Evolutionary conservation across 1,284 basidiomycete genomes (phyloP), one percentile per base, ranked within the genome.

Genomic region (Crocinoboletus sp.): DNA sequence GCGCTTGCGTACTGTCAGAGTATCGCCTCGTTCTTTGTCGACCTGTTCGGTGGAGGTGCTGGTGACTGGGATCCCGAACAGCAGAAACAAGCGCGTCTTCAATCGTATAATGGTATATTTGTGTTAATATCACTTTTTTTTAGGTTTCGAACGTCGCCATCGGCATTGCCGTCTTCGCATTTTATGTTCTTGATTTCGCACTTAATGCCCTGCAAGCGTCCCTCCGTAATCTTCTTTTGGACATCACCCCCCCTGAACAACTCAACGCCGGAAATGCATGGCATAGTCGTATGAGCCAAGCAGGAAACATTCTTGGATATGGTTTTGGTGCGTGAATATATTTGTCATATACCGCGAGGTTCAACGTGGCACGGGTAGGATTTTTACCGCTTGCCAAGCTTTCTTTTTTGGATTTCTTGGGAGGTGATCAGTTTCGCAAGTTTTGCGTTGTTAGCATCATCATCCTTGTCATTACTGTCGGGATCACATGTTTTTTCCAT

Each of bases 261-360:
- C 78, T 97, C 27, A 93, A 86, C 52, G 76, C 83, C 12, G 94
- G 89, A 6, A 99, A 97, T 68, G 95, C 95, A n/a, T 99, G 95
- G 94, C 93, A 97, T 56, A 91, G 94, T 13, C 76, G 92, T 46
- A 94, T 96, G 88, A 86, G 83, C 37, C 92, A 96, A 61, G 82
- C 91, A n/a, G 94, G 92, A 19, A 96, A 94, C 60, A 94, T 96
- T 43, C 67, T 94, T 53, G 94, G 94, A 2, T 96, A 85, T 66
- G 89, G 88, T 2, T 86, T 94, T 58, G 92, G 89, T 84, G 60
- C 49, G 76, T 61, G 9, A 7, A 33, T 27, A 5, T 37, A 9
- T 11, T 28, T 27, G 2, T 16, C 19, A 11, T 34, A 11, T 35
- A 6, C 25, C 5, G 10, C 17, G 31, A 20, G 28, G 13, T 31